Conservation (phyloP, 805 yeast genomes). For the Lipomyces yamanashiensis region DNA sequence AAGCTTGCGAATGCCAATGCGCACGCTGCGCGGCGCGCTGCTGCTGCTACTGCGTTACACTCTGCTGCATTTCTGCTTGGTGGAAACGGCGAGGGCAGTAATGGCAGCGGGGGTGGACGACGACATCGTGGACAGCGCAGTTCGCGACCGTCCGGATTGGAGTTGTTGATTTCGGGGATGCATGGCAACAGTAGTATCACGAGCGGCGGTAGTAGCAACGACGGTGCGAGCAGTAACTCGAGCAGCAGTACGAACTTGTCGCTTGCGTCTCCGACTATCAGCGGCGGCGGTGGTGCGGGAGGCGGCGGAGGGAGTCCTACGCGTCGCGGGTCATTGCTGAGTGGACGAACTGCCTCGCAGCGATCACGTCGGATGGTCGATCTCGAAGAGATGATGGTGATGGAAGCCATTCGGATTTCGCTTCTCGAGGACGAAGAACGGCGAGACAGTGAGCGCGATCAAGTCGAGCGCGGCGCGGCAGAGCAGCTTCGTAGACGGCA, state of each 20-base stretch:
- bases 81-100: slow-evolving; percentile 4
- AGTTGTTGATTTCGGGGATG: slow-evolving; percentile 13
- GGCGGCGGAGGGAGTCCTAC: slow-evolving; percentile 10
- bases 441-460: slow-evolving; percentile 40
- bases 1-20: slow-evolving; percentile 73
- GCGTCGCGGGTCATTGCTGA: slow-evolving; percentile 20
- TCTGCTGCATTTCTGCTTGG: slow-evolving; percentile 73
- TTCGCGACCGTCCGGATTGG: slow-evolving; percentile 28
- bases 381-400: slow-evolving; percentile 77
- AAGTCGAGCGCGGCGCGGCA: slow-evolving; percentile 36
- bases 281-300: slow-evolving; percentile 11
- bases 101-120: slow-evolving; percentile 12
- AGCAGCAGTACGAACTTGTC: slow-evolving; percentile 16
- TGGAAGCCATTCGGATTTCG: slow-evolving; percentile 79
- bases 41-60: slow-evolving; percentile 93
- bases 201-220: background rate
- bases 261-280: background rate
- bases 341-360: slow-evolving; percentile 25
- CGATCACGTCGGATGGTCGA: slow-evolving; percentile 45
- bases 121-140: slow-evolving; percentile 31
- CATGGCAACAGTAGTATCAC: slow-evolving; percentile 1
- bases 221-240: slow-evolving; percentile 6
- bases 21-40: slow-evolving; percentile 81
- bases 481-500: slow-evolving; percentile 7
- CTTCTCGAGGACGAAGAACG: slow-evolving; percentile 68